Base-by-base conservation (phyloP, 306 rosid species). In the Quercus engelmannii region DNA sequence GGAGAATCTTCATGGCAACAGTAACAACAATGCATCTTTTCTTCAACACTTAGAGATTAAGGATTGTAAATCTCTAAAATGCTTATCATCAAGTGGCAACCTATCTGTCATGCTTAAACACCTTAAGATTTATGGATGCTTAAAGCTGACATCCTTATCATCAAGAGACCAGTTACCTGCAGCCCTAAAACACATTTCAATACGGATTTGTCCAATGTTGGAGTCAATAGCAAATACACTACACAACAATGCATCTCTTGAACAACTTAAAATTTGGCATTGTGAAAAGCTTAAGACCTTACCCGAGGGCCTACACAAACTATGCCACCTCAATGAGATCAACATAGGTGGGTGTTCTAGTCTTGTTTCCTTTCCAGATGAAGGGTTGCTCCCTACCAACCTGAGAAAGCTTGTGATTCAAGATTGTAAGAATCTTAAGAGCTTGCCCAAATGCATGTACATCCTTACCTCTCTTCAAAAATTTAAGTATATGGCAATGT, bases 271-370 rank as follows among this genome's bases (percentile, higher is more conserved):
- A 12, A 71, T 79, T 12, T 33, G 38, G 64, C 23, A 71, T 17
- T 79, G 82, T 71, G 72, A 71, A 71, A 79, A 79, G 12, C 77
- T 79, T 51, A 58, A 59, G 46, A 43, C 63, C 63, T 61, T 79
- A 14, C 72, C 82, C 7, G 35, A 77, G 23, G 80, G 80, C 54
- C 7, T 77, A 21, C 68, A 77, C 38, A 54, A 46, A 74, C 80
- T 68, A 19, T 13, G 13, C 56, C 31, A 46, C 28, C 70, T 81
- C 26, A 13, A 68, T 19, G 25, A 21, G 18, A 46, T 81, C 74
- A 6, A 31, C 35, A 76, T 81, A 33, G 13, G 14, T 20, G 43
- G 33, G 2, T 81, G 80, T 52, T 65, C 76, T 57, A 81, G 28
- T 19, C 70, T 75, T 55, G 33, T 35, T 14, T 81, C 80, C 20